Evolutionary conservation across 1,139 yeast genomes (phyloP).

Genomic region (Diutina scorzettiae): DNA sequence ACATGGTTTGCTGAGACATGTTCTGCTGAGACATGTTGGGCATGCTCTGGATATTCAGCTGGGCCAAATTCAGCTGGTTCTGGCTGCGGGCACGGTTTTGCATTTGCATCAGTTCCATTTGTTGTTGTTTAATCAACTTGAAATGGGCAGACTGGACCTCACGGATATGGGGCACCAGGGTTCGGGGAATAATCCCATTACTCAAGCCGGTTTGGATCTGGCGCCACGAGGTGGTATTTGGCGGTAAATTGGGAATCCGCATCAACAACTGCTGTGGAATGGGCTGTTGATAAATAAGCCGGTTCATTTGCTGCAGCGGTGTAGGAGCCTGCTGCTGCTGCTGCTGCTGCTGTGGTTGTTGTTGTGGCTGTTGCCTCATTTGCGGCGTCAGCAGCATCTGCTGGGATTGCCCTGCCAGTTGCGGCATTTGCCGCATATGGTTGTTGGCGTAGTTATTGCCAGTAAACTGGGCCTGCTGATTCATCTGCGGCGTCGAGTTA

Average conservation of each 20-base stretch:
- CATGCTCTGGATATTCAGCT: conserved; percentile 6
- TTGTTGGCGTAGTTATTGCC: not conserved
- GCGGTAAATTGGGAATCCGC: conserved; percentile 70
- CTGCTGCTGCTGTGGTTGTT: conserved; percentile 12
- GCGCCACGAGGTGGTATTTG: conserved; percentile 75
- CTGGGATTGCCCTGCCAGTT: not conserved
- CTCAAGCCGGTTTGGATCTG: conserved; percentile 64
- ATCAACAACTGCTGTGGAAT: conserved; percentile 67
- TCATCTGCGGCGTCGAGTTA: not conserved
- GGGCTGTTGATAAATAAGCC: conserved; percentile 37
- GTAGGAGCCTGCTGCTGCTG: not conserved
- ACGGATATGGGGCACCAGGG: conserved; percentile 42
- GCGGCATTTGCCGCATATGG: not conserved
- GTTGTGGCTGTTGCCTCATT: not conserved
- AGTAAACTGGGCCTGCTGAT: not conserved
- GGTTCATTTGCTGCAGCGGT: conserved; percentile 22
- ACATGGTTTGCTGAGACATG: not conserved
- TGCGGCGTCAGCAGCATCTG: not conserved
- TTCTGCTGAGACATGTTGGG: not conserved
- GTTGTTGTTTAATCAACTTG: conserved; percentile 17
- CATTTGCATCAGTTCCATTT: conserved; percentile 21
- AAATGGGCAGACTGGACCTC: conserved; percentile 52
- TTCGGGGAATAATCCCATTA: conserved; percentile 43
- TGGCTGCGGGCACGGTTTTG: conserved; percentile 10
- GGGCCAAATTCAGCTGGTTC: conserved; percentile 13